phyloP scores from a whole-genome alignment of 495 filamentous ascomycete species.

The Tuber aestivum region DNA sequence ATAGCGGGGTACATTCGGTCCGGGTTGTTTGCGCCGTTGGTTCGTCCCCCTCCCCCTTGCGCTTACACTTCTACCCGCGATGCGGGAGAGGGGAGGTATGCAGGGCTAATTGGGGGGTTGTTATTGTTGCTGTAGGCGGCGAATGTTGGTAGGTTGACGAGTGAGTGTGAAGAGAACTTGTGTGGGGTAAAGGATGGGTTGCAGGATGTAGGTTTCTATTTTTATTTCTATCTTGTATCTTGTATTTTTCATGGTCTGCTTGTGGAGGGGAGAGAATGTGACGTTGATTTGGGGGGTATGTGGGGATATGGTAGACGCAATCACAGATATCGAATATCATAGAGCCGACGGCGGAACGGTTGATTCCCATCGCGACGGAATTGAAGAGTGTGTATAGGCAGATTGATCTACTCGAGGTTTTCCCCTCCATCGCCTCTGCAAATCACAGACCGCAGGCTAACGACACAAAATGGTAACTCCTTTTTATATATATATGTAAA shows the following conservation, averaged over 20 bases:
- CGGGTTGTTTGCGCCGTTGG: conserved; percentile 40
- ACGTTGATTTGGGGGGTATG: neutral
- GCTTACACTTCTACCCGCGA: neutral
- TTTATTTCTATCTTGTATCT: neutral
- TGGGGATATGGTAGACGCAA: conserved; percentile 22
- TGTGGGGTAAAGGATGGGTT: neutral
- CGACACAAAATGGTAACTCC: neutral
- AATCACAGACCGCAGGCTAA: neutral
- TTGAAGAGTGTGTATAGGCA: conserved; percentile 39
- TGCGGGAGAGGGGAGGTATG: neutral
- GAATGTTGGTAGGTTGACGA: neutral
- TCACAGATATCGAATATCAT: conserved; percentile 40
- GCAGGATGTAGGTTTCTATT: neutral
- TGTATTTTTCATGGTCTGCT: neutral
- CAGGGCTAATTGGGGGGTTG: neutral
- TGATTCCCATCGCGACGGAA: conserved; percentile 39
- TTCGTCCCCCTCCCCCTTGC: neutral
- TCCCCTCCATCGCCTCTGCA: neutral
- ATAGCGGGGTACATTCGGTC: conserved; percentile 40
- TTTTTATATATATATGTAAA: neutral
- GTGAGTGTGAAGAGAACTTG: neutral
- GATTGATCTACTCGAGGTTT: conserved; percentile 41
- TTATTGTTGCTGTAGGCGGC: neutral
- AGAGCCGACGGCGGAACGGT: conserved; percentile 37
- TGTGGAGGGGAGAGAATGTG: neutral